phyloP scores from a whole-genome alignment of 257 asterid genomes.

The Eustoma russellianum region DNA sequence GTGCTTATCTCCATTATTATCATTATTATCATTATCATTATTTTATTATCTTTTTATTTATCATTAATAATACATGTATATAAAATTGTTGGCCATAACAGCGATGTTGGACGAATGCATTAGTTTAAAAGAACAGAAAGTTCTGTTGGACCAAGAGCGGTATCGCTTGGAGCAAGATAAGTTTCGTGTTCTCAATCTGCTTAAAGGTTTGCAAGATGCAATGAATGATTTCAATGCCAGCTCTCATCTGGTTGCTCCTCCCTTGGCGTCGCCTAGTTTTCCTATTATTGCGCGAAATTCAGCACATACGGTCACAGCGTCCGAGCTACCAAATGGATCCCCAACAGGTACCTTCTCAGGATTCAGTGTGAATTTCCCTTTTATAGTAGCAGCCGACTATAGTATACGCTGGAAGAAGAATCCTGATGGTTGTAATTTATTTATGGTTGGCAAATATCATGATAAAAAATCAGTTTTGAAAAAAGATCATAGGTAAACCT shows the following conservation, averaged over 20 bases:
- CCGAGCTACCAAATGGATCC: constrained; percentile 6
- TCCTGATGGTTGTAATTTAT: neutral
- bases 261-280: constrained; percentile 19
- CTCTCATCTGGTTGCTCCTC: constrained; percentile 22
- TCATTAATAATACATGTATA: no score
- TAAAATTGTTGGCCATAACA: no score
- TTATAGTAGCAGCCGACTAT: neutral
- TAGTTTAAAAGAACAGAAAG: constrained; percentile 69
- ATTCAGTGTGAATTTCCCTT: neutral
- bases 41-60: no score
- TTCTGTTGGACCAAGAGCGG: constrained; percentile 61
- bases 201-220: constrained; percentile 67
- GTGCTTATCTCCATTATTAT: no score
- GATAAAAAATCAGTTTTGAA: no score
- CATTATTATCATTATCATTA: no score
- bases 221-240: constrained; percentile 55
- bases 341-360: constrained; percentile 9
- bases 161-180: constrained; percentile 69
- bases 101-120: constrained; percentile 83
- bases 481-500: no score
- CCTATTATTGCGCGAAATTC: constrained; percentile 3
- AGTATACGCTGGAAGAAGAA: no score
- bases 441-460: neutral
- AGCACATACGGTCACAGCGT: neutral
- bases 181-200: constrained; percentile 53